Base-by-base conservation (phyloP, 805 yeast genomes). In the Ogataea populi-albae region DNA sequence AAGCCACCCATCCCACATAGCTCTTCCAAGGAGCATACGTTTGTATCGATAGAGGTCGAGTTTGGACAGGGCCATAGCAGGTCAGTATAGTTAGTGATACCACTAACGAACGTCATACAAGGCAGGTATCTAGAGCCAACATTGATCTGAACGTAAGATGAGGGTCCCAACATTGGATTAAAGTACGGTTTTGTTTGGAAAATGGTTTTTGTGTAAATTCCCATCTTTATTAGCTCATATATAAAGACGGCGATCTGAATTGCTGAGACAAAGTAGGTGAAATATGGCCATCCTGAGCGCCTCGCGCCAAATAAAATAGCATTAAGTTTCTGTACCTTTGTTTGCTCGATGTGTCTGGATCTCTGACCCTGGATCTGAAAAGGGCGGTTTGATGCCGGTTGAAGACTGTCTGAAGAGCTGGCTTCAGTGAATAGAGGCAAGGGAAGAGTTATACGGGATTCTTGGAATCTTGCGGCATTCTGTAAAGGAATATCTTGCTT, bases 141-240 rank as follows among this genome's bases (percentile, higher is more conserved):
- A 46, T 77, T 73, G 38, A 82, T 79, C 50, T 77, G 68, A 1
- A 81, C 63, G 48, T 79, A 79, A 0, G 80, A 61, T 3, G 86
- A 79, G 9, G 89, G 89, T 1, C 89, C 89, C 18, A 82, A 54
- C 88, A 82, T 81, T 5, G 88, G 89, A 53, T 82, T 82, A 64
- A 82, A 79, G 41, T 76, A 73, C 4, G 89, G 89, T 46, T 78
- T 57, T 0, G 85, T 77, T 52, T 78, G 86, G 41, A 82, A 70
- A 3, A 81, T 76, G 11, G 73, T 67, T 2, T 86, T 85, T 0
- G 88, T 81, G 28, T 75, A 62, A 5, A 54, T 48, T 5, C 77
- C 71, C 84, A 77, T 77, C 37, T 61, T 64, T 8, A 65, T 71
- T 23, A 82, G 57, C 54, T 82, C 88, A 9, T 70, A 81, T 6